phyloP scores from a whole-genome alignment of 2,329 filamentous ascomycete genomes.

The Paraphoma sp. region DNA sequence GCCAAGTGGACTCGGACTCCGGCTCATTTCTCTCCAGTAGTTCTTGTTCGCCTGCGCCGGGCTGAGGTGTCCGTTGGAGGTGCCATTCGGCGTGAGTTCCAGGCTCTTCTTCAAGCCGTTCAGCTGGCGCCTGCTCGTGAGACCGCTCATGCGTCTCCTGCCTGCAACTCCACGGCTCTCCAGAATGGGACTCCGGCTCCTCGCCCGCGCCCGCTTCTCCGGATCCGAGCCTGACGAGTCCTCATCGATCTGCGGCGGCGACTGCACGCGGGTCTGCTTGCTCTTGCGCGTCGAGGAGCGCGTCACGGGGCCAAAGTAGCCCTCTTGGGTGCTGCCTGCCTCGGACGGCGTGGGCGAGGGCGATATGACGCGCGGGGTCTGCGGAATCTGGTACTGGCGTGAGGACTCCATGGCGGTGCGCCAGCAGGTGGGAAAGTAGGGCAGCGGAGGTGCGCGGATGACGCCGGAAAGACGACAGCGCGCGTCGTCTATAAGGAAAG shows the following conservation, averaged over 20 bases:
- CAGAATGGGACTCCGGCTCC: slow-evolving; percentile 72
- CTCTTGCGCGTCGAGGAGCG: slow-evolving; percentile 74
- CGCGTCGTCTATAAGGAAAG: slow-evolving; percentile 32
- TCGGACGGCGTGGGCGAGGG: slow-evolving; percentile 71
- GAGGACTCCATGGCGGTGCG: slow-evolving; percentile 53
- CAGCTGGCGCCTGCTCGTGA: slow-evolving; percentile 58
- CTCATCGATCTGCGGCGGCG: slow-evolving; percentile 68
- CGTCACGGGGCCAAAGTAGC: slow-evolving; percentile 77
- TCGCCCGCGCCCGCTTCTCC: slow-evolving; percentile 67
- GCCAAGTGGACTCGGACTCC: slow-evolving; percentile 90
- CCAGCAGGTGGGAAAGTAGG: slow-evolving; percentile 59
- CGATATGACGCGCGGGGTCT: slow-evolving; percentile 86
- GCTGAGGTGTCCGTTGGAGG: slow-evolving; percentile 72
- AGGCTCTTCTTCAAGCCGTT: slow-evolving; percentile 48
- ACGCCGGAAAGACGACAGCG: slow-evolving; percentile 60
- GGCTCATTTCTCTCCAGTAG: slow-evolving; percentile 86
- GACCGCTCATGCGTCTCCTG: slow-evolving; percentile 56
- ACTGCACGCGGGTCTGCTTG: slow-evolving; percentile 56
- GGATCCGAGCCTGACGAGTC: slow-evolving; percentile 62
- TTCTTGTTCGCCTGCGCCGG: slow-evolving; percentile 70
- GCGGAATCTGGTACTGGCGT: slow-evolving; percentile 68
- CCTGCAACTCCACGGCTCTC: slow-evolving; percentile 35
- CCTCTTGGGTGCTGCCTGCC: slow-evolving; percentile 57
- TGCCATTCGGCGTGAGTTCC: slow-evolving; percentile 48
- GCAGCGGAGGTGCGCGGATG: slow-evolving; percentile 63